phyloP scores from a whole-genome alignment of 1,284 basidiomycete genomes.

The Cryptococcus wingfieldii region DNA sequence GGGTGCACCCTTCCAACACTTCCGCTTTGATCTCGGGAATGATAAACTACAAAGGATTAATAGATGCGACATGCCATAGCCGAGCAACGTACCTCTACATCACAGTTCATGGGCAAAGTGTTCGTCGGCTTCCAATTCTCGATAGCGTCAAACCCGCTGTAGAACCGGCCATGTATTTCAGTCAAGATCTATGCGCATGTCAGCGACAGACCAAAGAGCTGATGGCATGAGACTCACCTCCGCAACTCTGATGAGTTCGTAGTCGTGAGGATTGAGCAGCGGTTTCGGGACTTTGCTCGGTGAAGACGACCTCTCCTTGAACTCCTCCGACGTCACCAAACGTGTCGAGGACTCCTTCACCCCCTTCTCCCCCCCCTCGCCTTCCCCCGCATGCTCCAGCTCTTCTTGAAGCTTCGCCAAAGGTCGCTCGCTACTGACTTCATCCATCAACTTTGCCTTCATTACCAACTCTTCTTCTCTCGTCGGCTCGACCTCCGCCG shows the following conservation, averaged over 20 bases:
- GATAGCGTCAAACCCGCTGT: constrained; percentile 8
- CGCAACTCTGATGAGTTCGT: constrained; percentile 72
- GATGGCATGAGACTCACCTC: constrained; percentile 30
- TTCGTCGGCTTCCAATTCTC: constrained; percentile 5
- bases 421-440: constrained; percentile 79
- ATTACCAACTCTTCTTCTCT: constrained; percentile 18
- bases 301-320: background rate
- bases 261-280: constrained; percentile 79
- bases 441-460: constrained; percentile 66
- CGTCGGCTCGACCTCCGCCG: background rate
- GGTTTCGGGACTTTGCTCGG: constrained; percentile 42
- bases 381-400: constrained; percentile 47
- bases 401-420: constrained; percentile 83
- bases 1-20: constrained; percentile 69
- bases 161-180: constrained; percentile 15
- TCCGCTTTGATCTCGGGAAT: constrained; percentile 73
- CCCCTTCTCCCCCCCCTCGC: background rate
- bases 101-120: constrained; percentile 45
- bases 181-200: constrained; percentile 11
- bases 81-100: constrained; percentile 59
- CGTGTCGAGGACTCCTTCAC: background rate
- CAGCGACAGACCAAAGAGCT: background rate
- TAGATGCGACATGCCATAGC: background rate
- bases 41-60: constrained; percentile 57
- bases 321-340: background rate